Evolutionary conservation across 2,329 filamentous ascomycete species (phyloP).

Genomic region (Verticillium longisporum): DNA sequence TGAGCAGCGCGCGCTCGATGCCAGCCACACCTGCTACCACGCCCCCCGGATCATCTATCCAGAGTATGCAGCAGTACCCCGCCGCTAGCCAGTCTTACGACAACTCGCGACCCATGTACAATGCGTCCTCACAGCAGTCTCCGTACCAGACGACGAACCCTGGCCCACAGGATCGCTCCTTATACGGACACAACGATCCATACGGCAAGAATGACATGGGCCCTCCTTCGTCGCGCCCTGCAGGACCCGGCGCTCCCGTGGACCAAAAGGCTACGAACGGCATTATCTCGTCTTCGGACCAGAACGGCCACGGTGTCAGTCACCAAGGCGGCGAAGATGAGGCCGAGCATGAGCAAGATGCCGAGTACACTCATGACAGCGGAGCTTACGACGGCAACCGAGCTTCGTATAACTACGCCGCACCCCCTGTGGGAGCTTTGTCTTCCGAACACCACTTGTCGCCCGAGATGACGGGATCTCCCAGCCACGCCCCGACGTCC

Average conservation of each 20-base stretch:
- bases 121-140: conserved; percentile 61
- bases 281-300: conserved; percentile 50
- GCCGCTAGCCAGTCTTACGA: conserved; percentile 66
- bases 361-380: conserved; percentile 83
- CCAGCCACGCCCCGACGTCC: conserved; percentile 69
- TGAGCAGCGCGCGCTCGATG: conserved; percentile 77
- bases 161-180: conserved; percentile 50
- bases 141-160: conserved; percentile 62
- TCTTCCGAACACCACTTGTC: conserved; percentile 72
- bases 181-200: conserved; percentile 60
- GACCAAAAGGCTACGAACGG: conserved; percentile 63
- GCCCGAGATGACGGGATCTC: conserved; percentile 77
- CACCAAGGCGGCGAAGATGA: conserved; percentile 57
- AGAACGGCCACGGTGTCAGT: conserved; percentile 46
- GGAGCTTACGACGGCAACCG: conserved; percentile 68
- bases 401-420: conserved; percentile 71
- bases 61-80: conserved; percentile 74
- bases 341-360: conserved; percentile 66
- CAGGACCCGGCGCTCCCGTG: conserved; percentile 15
- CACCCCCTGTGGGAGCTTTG: conserved; percentile 58
- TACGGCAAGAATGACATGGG: conserved; percentile 88
- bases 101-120: conserved; percentile 71
- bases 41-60: conserved; percentile 70
- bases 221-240: conserved; percentile 60
- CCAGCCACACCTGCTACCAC: conserved; percentile 88